Evolutionary conservation across 208 protist genomes (phyloP).

Genomic region (Wallacemonas sp.): DNA sequence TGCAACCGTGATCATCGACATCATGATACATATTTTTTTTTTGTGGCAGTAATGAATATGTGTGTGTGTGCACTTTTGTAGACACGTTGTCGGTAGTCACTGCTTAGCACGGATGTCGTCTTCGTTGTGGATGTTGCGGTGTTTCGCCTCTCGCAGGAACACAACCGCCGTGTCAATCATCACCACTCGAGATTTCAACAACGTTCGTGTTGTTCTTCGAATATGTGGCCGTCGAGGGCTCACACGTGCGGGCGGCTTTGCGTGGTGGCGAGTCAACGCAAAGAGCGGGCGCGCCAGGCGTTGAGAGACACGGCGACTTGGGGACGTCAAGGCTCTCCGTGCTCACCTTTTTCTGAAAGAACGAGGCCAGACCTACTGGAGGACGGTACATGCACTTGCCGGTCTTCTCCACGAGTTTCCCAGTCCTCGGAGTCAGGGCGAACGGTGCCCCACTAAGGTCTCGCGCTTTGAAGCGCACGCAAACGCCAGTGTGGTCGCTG

Average conservation of each 20-base stretch:
- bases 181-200: slow-evolving; percentile 8
- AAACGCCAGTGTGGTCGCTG: slow-evolving; percentile 89
- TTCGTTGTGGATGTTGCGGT: no score
- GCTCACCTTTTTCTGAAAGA: slow-evolving; percentile 47
- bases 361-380: slow-evolving; percentile 48
- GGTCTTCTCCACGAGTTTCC: slow-evolving; percentile 46
- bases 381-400: slow-evolving; percentile 68
- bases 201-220: not conserved
- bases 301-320: no score
- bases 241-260: not conserved
- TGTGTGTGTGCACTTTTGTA: no score
- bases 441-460: not conserved
- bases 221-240: not conserved
- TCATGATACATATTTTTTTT: no score
- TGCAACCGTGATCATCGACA: no score
- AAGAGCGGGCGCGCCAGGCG: no score
- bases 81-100: no score
- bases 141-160: no score
- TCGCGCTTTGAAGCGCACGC: slow-evolving; percentile 37
- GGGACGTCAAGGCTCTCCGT: no score
- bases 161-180: not conserved
- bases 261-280: not conserved
- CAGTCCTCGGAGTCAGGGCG: slow-evolving; percentile 29
- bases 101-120: no score
- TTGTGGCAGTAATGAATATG: no score